Evolutionary conservation across 257 asterid genomes (phyloP).

Genomic region (Galeopsis tetrahit): DNA sequence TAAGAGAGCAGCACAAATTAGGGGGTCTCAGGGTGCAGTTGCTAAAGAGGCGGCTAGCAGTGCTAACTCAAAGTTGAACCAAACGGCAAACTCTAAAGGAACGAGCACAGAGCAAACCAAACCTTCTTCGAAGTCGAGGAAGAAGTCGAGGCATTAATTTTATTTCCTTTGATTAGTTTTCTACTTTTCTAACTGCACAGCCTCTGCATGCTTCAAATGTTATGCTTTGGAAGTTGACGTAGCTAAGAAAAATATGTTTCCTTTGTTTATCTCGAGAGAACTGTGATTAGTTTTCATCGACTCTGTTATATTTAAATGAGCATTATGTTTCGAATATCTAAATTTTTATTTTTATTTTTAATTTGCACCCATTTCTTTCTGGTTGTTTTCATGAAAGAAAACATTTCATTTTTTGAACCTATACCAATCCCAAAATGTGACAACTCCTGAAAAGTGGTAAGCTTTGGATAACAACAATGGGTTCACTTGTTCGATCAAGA

Average conservation of each 20-base stretch:
- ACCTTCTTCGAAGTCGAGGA: conserved; percentile 72
- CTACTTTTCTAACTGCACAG: conserved; percentile 6
- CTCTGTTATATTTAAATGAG: neutral
- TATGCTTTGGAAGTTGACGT: conserved; percentile 6
- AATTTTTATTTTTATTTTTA: neutral
- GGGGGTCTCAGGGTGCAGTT: conserved; percentile 98
- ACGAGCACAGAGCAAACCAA: conserved; percentile 54
- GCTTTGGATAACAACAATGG: no score
- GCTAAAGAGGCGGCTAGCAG: conserved; percentile 57
- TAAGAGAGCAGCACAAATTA: conserved; percentile 82
- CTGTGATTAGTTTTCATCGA: neutral
- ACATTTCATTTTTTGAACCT: no score
- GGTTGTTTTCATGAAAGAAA: neutral
- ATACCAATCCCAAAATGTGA: no score
- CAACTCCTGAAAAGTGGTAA: no score
- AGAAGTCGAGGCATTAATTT: conserved; percentile 71
- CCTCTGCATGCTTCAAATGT: neutral
- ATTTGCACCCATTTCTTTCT: neutral
- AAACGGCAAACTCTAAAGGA: conserved; percentile 58
- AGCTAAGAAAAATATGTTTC: neutral
- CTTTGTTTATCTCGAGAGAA: neutral
- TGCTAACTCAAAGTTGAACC: conserved; percentile 51
- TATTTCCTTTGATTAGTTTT: conserved; percentile 4
- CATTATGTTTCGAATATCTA: neutral
- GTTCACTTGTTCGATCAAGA: no score